Conservation (phyloP, 768 basidiomycete species). For the Lactarius vividus region DNA sequence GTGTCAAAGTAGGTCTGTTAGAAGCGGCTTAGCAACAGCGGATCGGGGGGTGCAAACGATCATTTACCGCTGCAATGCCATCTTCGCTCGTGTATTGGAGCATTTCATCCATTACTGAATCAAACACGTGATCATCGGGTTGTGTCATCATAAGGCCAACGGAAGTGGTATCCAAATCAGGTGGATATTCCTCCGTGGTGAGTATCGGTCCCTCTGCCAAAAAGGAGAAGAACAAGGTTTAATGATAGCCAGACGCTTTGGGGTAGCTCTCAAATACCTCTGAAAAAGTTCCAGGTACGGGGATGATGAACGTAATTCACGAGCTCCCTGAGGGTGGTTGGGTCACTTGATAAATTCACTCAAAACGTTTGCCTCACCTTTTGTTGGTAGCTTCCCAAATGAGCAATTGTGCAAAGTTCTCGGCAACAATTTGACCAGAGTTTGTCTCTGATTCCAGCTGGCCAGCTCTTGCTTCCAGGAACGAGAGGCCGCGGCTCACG, state of each 20-base stretch:
- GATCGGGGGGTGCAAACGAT: background rate
- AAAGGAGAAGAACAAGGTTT: conserved; percentile 14
- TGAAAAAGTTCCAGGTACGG: conserved; percentile 56
- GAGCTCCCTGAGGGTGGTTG: conserved; percentile 36
- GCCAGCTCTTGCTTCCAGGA: conserved; percentile 41
- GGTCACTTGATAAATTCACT: background rate
- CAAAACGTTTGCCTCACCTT: conserved; percentile 36
- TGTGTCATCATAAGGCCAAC: conserved; percentile 46
- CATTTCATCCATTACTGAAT: conserved; percentile 56
- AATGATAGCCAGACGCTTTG: conserved; percentile 32
- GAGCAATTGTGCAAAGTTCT: conserved; percentile 60
- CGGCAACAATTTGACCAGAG: conserved; percentile 39
- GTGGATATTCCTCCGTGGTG: conserved; percentile 50
- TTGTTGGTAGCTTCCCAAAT: conserved; percentile 52
- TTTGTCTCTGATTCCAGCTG: conserved; percentile 46
- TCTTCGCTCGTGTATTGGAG: conserved; percentile 48
- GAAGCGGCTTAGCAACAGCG: conserved; percentile 10
- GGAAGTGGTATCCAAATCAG: conserved; percentile 59
- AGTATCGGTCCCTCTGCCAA: conserved; percentile 38
- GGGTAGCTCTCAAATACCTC: conserved; percentile 39
- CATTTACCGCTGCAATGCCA: conserved; percentile 40
- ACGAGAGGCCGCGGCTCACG: conserved; percentile 41
- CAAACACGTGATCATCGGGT: conserved; percentile 34
- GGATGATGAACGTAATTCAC: conserved; percentile 40
- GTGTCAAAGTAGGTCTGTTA: conserved; percentile 52